A percentile compares a stretch with the other conserved stretches of the same genome.
These are phyloP conservation scores for Fusarium tjaetaba DNA, from an alignment of 2,329 filamentous ascomycete species.

Conservation along the genomic window DNA sequence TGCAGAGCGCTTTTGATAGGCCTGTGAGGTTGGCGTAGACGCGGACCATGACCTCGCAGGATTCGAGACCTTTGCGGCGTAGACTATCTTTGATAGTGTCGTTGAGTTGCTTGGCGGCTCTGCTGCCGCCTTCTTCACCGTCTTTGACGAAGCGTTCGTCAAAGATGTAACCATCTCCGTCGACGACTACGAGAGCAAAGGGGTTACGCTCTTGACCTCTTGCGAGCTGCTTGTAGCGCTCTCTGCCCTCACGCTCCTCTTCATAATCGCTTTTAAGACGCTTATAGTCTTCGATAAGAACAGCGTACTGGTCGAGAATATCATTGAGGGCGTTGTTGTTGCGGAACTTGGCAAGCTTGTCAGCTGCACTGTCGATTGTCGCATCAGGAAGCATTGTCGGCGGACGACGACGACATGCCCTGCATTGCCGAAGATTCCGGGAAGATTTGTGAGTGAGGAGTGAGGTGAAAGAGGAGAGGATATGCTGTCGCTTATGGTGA, in stretches of 20 bases:
- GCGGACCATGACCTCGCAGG: conserved; percentile 64
- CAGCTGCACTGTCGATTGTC: conserved; percentile 35
- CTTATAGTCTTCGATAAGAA: conserved; percentile 63
- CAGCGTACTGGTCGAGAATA: conserved; percentile 47
- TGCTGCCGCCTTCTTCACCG: conserved; percentile 63
- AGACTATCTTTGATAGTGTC: conserved; percentile 60
- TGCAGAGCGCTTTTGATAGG: conserved; percentile 59
- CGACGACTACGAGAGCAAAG: conserved; percentile 69
- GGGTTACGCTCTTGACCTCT: conserved; percentile 62
- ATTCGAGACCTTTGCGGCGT: conserved; percentile 57
- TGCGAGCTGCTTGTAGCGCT: conserved; percentile 65
- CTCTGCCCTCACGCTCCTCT: conserved; percentile 62
- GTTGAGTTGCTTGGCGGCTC: conserved; percentile 63
- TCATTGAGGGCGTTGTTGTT: conserved; percentile 40
- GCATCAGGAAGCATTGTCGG: conserved; percentile 36
- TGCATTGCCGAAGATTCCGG: conserved; percentile 22
- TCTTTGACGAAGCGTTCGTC: conserved; percentile 59
- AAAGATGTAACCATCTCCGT: conserved; percentile 69
- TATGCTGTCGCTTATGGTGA: conserved; percentile 9
- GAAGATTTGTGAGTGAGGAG: background rate
- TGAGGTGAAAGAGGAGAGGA: background rate
- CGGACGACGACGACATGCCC: conserved; percentile 9
- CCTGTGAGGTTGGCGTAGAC: conserved; percentile 66
- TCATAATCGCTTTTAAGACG: conserved; percentile 66
- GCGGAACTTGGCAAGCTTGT: conserved; percentile 47